These are phyloP conservation scores for Scutellaria baicalensis DNA, from an alignment of 257 asterid genomes.

Conservation along the genomic window DNA sequence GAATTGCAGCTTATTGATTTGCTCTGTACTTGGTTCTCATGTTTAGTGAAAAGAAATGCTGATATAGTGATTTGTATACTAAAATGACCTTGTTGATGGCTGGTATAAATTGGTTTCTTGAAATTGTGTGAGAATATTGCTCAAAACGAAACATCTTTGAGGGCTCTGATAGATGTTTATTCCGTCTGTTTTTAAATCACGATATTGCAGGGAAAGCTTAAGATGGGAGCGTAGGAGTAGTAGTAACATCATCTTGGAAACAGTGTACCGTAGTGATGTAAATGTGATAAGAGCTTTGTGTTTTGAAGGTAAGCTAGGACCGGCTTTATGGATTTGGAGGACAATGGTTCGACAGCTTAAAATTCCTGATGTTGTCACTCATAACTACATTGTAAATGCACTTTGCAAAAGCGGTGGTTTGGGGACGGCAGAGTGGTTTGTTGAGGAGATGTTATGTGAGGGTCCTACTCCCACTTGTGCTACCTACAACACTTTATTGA, in stretches of 20 bases:
- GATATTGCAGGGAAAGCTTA: conserved; percentile 40
- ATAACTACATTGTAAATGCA: conserved; percentile 67
- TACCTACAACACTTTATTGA: conserved; percentile 76
- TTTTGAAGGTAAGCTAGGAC: conserved; percentile 54
- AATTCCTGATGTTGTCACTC: conserved; percentile 55
- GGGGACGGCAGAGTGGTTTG: conserved; percentile 59
- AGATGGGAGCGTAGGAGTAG: conserved; percentile 25
- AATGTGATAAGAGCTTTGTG: conserved; percentile 52
- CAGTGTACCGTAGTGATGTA: conserved; percentile 19
- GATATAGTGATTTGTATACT: neutral
- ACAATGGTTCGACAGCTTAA: conserved; percentile 40
- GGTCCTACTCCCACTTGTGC: conserved; percentile 77
- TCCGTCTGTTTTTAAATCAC: neutral
- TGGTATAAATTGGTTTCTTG: neutral
- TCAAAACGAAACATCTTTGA: neutral
- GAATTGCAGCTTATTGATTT: conserved; percentile 11
- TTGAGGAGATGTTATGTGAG: conserved; percentile 48
- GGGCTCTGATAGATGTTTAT: conserved; percentile 4
- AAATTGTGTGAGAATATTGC: neutral
- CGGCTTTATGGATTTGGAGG: conserved; percentile 53
- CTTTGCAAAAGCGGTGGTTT: conserved; percentile 65
- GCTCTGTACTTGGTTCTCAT: neutral
- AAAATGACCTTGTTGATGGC: neutral
- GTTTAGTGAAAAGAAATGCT: neutral
- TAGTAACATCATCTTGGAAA: conserved; percentile 19